These are phyloP conservation scores for Prunus fruticosa DNA, from an alignment of 306 rosid genomes.

Conservation along the genomic window DNA sequence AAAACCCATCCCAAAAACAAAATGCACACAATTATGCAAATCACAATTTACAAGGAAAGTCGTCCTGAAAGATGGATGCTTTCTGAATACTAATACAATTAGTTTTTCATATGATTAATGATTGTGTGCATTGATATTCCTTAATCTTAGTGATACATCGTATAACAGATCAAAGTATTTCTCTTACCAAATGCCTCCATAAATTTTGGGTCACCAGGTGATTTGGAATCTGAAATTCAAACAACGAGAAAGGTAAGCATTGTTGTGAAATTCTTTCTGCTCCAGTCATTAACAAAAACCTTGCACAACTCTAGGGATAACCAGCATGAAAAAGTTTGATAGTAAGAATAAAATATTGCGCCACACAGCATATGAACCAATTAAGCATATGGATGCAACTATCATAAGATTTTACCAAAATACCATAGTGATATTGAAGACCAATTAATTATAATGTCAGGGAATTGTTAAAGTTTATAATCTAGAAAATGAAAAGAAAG, in stretches of 20 bases:
- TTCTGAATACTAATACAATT: background rate
- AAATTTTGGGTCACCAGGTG: slow-evolving; percentile 74
- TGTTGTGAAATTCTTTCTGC: slow-evolving; percentile 8
- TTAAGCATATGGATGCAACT: background rate
- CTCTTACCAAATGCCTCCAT: slow-evolving; percentile 81
- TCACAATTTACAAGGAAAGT: background rate
- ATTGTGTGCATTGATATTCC: background rate
- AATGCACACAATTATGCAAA: background rate
- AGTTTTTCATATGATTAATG: background rate
- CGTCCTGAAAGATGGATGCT: background rate
- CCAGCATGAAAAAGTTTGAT: background rate
- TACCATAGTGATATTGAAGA: background rate
- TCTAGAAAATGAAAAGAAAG: background rate
- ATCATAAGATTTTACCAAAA: background rate
- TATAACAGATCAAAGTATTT: slow-evolving; percentile 19
- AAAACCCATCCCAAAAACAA: background rate
- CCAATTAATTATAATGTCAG: background rate
- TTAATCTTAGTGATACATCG: slow-evolving; percentile 8
- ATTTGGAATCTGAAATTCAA: slow-evolving; percentile 74
- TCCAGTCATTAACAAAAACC: background rate
- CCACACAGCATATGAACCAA: background rate
- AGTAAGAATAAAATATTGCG: background rate
- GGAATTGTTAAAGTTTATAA: background rate
- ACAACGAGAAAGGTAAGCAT: slow-evolving; percentile 19
- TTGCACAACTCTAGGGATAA: background rate